Evolutionary conservation across 352 stramenopile genomes (phyloP).

Genomic region (Aphanomyces astaci): DNA sequence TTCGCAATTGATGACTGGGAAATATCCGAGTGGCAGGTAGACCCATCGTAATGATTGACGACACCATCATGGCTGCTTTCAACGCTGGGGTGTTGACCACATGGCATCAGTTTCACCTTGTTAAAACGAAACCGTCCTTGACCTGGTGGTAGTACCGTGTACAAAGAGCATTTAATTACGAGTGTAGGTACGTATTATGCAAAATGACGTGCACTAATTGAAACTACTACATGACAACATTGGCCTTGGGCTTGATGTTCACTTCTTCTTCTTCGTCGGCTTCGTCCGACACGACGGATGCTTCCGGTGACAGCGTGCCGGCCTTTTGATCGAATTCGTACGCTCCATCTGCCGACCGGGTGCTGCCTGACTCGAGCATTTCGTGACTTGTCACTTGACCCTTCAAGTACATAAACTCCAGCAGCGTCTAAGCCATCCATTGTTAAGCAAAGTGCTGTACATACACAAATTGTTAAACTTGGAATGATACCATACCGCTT

Average conservation of each 20-base stretch:
- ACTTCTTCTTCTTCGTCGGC: constrained; percentile 21
- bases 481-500: neutral
- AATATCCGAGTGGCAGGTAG: neutral
- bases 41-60: neutral
- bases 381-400: constrained; percentile 15
- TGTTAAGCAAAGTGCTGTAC: too few relatives aligned
- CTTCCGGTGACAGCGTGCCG: neutral
- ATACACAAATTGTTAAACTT: neutral
- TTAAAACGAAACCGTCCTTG: too few relatives aligned
- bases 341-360: constrained; percentile 2
- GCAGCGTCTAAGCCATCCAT: constrained; percentile 20
- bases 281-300: neutral
- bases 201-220: too few relatives aligned
- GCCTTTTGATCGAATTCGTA: neutral
- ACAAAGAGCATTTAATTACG: too few relatives aligned
- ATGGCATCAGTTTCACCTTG: too few relatives aligned
- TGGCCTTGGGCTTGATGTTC: constrained; percentile 13
- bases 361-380: constrained; percentile 6
- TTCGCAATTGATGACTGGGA: neutral
- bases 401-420: constrained; percentile 21
- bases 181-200: too few relatives aligned
- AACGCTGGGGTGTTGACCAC: neutral
- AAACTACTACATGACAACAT: constrained; percentile 18
- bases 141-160: too few relatives aligned
- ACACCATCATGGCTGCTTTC: neutral